Evolutionary conservation across 2,329 filamentous ascomycete species (phyloP).

Genomic region (Blastomyces gilchristii): DNA sequence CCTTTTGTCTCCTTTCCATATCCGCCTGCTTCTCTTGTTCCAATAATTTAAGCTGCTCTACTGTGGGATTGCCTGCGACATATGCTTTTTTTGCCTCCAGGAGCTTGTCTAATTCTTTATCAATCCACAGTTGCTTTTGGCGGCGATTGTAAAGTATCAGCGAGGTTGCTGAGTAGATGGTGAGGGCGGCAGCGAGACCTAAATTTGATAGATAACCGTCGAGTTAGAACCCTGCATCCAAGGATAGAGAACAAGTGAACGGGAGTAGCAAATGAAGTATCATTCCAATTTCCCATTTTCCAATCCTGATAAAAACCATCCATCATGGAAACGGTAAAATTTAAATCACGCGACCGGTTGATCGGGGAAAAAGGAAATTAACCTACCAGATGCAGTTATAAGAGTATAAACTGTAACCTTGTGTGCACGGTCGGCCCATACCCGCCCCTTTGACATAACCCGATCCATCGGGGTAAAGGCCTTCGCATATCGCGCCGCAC

Average conservation of each 20-base stretch:
- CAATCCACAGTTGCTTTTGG: conserved; percentile 53
- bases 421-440: conserved; percentile 52
- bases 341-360: neutral
- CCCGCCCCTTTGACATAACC: conserved; percentile 43
- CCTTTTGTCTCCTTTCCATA: conserved; percentile 31
- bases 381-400: conserved; percentile 51
- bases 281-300: neutral
- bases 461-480: conserved; percentile 48
- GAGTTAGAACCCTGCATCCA: conserved; percentile 3
- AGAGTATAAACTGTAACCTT: conserved; percentile 49
- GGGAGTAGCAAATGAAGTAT: neutral
- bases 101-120: conserved; percentile 37
- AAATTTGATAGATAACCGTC: conserved; percentile 7
- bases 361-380: conserved; percentile 9
- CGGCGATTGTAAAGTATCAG: conserved; percentile 58
- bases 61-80: conserved; percentile 30
- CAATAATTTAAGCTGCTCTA: conserved; percentile 35
- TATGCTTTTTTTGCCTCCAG: conserved; percentile 35
- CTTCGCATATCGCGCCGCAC: conserved; percentile 53
- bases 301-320: neutral
- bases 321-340: neutral
- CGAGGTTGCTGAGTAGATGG: conserved; percentile 54
- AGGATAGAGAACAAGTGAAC: neutral
- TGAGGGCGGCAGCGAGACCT: conserved; percentile 52
- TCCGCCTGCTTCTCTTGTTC: conserved; percentile 37